These are phyloP conservation scores for Suhomyces vadensis DNA, from an alignment of 805 yeast genomes.

Conservation along the genomic window DNA sequence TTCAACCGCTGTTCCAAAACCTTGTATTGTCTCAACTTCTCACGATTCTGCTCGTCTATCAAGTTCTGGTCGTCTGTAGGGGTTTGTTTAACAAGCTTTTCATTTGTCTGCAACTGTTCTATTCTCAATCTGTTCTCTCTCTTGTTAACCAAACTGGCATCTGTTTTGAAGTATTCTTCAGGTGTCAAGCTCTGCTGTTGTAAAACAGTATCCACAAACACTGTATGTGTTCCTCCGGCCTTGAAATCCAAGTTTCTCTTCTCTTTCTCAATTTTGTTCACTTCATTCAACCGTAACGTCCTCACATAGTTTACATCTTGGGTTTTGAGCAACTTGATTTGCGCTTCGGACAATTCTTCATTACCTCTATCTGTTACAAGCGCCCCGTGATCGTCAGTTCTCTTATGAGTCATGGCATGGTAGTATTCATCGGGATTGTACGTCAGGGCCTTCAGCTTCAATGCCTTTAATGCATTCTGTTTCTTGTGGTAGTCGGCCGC, in stretches of 20 bases:
- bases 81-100: slow-evolving; percentile 30
- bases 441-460: slow-evolving; percentile 68
- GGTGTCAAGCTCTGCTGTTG: slow-evolving; percentile 62
- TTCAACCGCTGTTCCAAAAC: slow-evolving; percentile 64
- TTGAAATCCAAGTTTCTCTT: slow-evolving; percentile 50
- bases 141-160: slow-evolving; percentile 56
- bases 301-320: slow-evolving; percentile 89
- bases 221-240: slow-evolving; percentile 75
- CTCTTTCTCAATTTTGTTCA: slow-evolving; percentile 60
- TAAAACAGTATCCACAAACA: slow-evolving; percentile 70
- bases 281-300: slow-evolving; percentile 71
- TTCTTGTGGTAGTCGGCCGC: slow-evolving; percentile 60
- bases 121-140: slow-evolving; percentile 71
- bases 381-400: slow-evolving; percentile 71
- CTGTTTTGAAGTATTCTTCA: slow-evolving; percentile 69
- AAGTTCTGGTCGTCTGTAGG: slow-evolving; percentile 26
- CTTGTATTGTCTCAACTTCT: slow-evolving; percentile 62
- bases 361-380: slow-evolving; percentile 64
- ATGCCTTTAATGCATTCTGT: slow-evolving; percentile 64
- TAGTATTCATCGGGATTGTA: slow-evolving; percentile 95
- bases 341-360: slow-evolving; percentile 64
- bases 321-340: slow-evolving; percentile 79
- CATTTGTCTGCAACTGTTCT: slow-evolving; percentile 54
- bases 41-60: slow-evolving; percentile 42
- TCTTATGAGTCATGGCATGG: slow-evolving; percentile 80